These are phyloP conservation scores for Diatrype stigma DNA, from an alignment of 2,329 filamentous ascomycete species.

Conservation along the genomic window DNA sequence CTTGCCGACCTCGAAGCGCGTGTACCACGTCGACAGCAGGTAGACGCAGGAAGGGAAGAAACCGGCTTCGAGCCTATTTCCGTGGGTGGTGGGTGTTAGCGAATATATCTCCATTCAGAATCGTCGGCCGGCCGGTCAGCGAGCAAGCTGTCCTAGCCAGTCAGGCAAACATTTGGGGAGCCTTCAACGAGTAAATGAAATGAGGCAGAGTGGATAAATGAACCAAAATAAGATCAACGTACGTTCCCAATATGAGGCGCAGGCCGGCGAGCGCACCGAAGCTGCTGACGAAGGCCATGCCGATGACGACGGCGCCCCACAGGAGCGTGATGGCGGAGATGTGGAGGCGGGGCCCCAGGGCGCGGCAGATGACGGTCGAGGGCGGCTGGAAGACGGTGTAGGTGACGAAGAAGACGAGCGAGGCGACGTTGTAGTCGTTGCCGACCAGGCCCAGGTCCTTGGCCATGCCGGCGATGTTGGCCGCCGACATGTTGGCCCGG, in stretches of 20 bases:
- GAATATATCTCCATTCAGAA: too few species aligned
- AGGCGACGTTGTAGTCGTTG: slow-evolving; percentile 45
- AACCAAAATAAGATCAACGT: too few species aligned
- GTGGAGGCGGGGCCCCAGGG: slow-evolving; percentile 58
- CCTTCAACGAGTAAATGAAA: too few species aligned
- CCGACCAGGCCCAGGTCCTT: slow-evolving; percentile 42
- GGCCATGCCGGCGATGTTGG: slow-evolving; percentile 64
- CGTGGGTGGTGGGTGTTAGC: too few species aligned
- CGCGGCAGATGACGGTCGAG: slow-evolving; percentile 64
- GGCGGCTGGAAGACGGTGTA: slow-evolving; percentile 70
- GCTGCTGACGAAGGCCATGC: slow-evolving; percentile 57
- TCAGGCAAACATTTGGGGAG: too few species aligned
- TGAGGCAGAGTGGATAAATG: too few species aligned
- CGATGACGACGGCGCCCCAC: slow-evolving; percentile 61
- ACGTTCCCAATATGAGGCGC: slow-evolving; percentile 38
- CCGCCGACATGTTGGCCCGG: slow-evolving; percentile 69
- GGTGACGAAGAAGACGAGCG: slow-evolving; percentile 69
- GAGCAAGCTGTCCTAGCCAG: too few species aligned
- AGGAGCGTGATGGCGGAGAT: slow-evolving; percentile 49
- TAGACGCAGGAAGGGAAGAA: slow-evolving; percentile 71
- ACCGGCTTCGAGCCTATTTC: slow-evolving; percentile 62
- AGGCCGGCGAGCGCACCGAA: slow-evolving; percentile 51
- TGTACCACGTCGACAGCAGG: slow-evolving; percentile 69
- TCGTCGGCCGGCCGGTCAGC: too few species aligned
- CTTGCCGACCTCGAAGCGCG: slow-evolving; percentile 65